phyloP scores from a whole-genome alignment of 441 rosid species.

The Theobroma grandiflorum region DNA sequence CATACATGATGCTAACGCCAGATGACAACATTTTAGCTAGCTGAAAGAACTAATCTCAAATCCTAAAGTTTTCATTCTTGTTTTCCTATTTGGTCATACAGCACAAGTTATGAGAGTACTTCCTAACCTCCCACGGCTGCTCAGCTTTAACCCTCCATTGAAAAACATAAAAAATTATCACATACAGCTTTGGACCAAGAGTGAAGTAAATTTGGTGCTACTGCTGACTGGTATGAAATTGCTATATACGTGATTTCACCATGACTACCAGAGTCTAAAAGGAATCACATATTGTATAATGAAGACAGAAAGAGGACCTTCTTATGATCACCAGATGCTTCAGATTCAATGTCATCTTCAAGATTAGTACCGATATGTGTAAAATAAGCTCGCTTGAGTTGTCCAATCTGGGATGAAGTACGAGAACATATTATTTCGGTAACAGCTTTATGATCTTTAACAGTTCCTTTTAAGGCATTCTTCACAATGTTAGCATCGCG shows the following conservation, averaged over 20 bases:
- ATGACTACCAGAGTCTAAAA: not conserved
- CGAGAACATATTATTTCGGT: conserved; percentile 76
- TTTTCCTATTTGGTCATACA: no score
- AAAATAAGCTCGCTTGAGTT: conserved; percentile 64
- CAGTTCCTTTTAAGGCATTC: conserved; percentile 54
- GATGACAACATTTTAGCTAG: no score
- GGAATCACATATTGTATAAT: not conserved
- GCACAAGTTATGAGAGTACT: no score
- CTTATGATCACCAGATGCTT: conserved; percentile 65
- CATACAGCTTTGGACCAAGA: not conserved
- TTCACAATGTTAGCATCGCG: conserved; percentile 59
- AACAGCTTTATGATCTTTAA: conserved; percentile 53
- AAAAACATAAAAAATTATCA: not conserved
- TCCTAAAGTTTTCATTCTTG: no score
- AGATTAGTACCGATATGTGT: conserved; percentile 48
- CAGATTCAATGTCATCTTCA: conserved; percentile 61
- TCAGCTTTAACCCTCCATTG: not conserved
- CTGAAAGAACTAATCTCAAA: no score
- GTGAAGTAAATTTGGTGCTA: no score
- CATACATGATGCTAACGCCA: no score
- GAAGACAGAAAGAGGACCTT: conserved; percentile 42
- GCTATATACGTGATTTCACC: not conserved
- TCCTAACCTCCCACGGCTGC: no score
- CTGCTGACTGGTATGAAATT: not conserved
- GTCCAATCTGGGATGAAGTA: conserved; percentile 67